Conservation (phyloP, 1,139 yeast species). For the Saccharomyces hybrid region DNA sequence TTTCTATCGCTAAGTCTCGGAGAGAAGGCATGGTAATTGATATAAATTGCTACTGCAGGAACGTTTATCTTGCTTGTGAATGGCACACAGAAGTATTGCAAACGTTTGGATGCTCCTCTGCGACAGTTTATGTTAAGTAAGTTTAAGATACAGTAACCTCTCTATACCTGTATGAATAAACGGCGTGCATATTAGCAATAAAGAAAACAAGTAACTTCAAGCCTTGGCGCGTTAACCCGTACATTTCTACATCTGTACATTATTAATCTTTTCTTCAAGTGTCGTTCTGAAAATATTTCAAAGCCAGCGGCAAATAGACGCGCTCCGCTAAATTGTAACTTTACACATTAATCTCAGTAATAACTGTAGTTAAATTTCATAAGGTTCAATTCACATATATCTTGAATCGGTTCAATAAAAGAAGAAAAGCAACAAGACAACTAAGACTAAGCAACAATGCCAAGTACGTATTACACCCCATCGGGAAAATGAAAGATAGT, state of each 20-base stretch:
- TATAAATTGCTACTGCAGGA: too few species aligned
- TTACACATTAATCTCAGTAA: neutral
- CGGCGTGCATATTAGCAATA: too few species aligned
- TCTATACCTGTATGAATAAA: too few species aligned
- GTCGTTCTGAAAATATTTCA: neutral
- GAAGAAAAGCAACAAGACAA: slow-evolving; percentile 2
- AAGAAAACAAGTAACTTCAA: neutral
- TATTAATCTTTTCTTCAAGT: neutral
- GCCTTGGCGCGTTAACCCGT: neutral
- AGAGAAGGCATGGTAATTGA: neutral
- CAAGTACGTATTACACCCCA: slow-evolving; percentile 14
- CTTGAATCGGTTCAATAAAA: neutral
- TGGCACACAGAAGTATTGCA: too few species aligned
- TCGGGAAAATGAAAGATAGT: slow-evolving; percentile 4
- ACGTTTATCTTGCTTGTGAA: too few species aligned
- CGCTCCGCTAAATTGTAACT: neutral
- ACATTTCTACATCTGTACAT: neutral
- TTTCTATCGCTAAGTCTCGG: neutral
- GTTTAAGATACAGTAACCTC: too few species aligned
- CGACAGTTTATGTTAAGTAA: too few species aligned
- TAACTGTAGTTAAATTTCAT: neutral
- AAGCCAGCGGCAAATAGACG: neutral
- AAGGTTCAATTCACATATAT: neutral
- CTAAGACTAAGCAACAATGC: slow-evolving; percentile 14
- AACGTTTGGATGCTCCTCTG: neutral